A percentile compares a stretch with the other conserved stretches of the same genome.
Conservation (phyloP, 1,284 basidiomycete species). For the Ceratobasidium sp. region DNA sequence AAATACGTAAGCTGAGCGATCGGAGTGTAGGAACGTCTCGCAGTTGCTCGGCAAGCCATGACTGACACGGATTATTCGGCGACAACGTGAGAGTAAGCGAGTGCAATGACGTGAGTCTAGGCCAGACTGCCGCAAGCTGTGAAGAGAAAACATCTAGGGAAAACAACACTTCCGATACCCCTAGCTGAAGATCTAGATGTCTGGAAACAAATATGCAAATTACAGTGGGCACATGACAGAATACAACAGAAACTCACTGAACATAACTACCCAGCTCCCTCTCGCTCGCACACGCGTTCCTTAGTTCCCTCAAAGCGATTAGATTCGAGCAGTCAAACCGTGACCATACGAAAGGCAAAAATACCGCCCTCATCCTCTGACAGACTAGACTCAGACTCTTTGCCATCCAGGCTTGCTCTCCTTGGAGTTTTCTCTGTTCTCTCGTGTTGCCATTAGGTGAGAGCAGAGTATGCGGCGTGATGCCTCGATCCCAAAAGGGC, state of each 20-base stretch:
- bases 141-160: background rate
- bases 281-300: background rate
- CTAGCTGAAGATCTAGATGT: background rate
- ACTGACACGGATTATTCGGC: background rate
- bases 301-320: background rate
- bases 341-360: background rate
- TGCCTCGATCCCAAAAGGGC: constrained; percentile 12
- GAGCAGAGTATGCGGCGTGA: constrained; percentile 3
- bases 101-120: background rate
- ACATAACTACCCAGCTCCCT: background rate
- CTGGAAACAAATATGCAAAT: background rate
- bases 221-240: background rate
- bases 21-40: background rate
- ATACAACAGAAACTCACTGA: constrained; percentile 4
- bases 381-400: constrained; percentile 21
- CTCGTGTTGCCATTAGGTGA: background rate
- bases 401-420: background rate
- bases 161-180: background rate
- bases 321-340: background rate
- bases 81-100: constrained; percentile 14
- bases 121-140: constrained; percentile 22
- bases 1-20: constrained; percentile 5
- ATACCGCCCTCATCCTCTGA: background rate
- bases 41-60: constrained; percentile 6
- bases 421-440: background rate